Conservation (phyloP, 1,139 yeast genomes). For the Nakaseomyces nivariensis region DNA sequence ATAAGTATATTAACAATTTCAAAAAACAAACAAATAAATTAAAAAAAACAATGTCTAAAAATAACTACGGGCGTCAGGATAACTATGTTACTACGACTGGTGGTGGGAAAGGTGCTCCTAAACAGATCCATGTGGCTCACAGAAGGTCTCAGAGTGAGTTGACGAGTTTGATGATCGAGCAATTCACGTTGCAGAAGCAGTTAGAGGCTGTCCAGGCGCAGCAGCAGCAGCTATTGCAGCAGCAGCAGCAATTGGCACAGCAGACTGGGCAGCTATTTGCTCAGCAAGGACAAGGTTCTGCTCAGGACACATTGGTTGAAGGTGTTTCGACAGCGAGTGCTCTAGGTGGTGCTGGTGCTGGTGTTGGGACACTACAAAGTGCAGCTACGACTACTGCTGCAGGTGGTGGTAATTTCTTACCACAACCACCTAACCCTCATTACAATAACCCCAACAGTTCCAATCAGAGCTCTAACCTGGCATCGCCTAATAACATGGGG, state of each 20-base stretch:
- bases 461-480: slow-evolving; percentile 6
- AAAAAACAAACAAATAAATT: no score
- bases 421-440: slow-evolving; percentile 25
- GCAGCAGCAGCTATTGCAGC: slow-evolving; percentile 71
- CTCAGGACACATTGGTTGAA: not conserved
- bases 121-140: slow-evolving; percentile 77
- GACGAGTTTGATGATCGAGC: slow-evolving; percentile 91
- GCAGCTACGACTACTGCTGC: slow-evolving; percentile 3
- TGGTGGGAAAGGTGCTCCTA: slow-evolving; percentile 36
- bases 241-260: slow-evolving; percentile 45
- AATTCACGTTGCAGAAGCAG: slow-evolving; percentile 85
- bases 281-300: not conserved
- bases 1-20: no score
- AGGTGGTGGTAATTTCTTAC: slow-evolving; percentile 4
- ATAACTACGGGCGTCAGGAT: slow-evolving; percentile 4
- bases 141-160: slow-evolving; percentile 89
- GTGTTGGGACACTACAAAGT: not conserved
- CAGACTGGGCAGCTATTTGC: slow-evolving; percentile 21
- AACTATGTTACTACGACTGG: slow-evolving; percentile 28
- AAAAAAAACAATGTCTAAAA: slow-evolving; percentile 10
- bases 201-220: slow-evolving; percentile 85
- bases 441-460: slow-evolving; percentile 26
- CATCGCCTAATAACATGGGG: slow-evolving; percentile 10
- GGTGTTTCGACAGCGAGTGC: not conserved
- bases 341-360: not conserved